These are phyloP conservation scores for Oehlia diaphana DNA, from an alignment of 192 early-diverging fungal species.

Conservation along the genomic window DNA sequence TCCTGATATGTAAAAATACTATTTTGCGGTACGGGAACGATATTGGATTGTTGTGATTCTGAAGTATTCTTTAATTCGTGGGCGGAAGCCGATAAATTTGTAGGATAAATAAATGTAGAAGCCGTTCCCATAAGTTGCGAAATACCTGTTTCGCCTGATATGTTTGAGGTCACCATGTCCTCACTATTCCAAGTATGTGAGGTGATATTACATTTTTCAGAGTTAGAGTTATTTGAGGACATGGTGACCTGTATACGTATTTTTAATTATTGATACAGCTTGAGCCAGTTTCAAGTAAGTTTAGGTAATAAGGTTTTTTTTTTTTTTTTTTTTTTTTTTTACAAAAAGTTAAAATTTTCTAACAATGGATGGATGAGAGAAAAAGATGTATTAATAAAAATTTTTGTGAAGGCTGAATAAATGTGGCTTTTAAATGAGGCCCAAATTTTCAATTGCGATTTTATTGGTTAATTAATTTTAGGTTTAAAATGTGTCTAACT, in stretches of 20 bases:
- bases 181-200: conserved; percentile 1
- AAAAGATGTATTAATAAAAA: background rate
- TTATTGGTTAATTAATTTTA: background rate
- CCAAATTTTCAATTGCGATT: background rate
- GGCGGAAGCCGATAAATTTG: background rate
- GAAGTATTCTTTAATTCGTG: background rate
- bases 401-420: background rate
- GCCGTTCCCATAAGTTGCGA: background rate
- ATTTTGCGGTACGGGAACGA: background rate
- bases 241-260: conserved; percentile 11
- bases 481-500: conserved; percentile 1
- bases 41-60: background rate
- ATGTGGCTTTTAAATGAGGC: background rate
- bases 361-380: too few species aligned
- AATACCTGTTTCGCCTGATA: background rate
- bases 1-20: conserved; percentile 2
- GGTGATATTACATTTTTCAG: background rate
- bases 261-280: conserved; percentile 1
- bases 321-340: background rate
- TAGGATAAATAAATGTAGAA: background rate
- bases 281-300: conserved; percentile 2
- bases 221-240: background rate
- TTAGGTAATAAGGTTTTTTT: background rate
- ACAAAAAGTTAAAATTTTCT: background rate
- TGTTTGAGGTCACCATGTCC: conserved; percentile 9